Base-by-base conservation (phyloP, 2,329 filamentous ascomycete genomes). In the Trichoderma semiorbis region DNA sequence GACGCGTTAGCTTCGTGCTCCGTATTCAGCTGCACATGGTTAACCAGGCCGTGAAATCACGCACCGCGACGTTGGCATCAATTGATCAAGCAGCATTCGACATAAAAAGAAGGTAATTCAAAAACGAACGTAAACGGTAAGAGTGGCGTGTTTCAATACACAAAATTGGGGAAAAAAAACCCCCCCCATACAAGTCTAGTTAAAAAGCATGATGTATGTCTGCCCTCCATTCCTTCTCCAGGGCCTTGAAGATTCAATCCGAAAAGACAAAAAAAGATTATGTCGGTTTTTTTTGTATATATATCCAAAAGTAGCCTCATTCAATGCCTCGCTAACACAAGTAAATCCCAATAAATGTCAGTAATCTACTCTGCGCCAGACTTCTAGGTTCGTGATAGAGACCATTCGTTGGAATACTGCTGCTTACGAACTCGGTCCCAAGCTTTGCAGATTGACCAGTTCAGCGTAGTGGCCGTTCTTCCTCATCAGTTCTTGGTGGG, bases 371-470 rank as follows among this genome's bases (percentile, higher is more conserved):
- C 21, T 7, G 43, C n/a, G 43, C 34, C 3, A 26, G 21, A 43
- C 34, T 18, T 26, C 4, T 53, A 64, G 24, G n/a, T 50, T 8
- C 6, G 39, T 34, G 28, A 26, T 55, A 30, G 26, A 43, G 12
- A 34, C 39, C 16, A 57, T 32, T 30, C 10, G 24, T 63, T 30
- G n/a, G n/a, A 53, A 60, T 26, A 3, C 69, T 21, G 75, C 58
- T 11, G 30, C 18, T 72, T 60, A 69, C 12, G 64, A 68, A 72
- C 84, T 80, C 83, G 90, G 92, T 76, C 89, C 92, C 77, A 96
- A 81, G 79, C 90, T 93, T 85, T 96, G 93, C 76, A 95, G 82
- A 75, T 92, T 93, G 62, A 95, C 93, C 74, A 96, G 81, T 83
- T 95, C 93, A 11, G 88, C 90, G 78, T 96, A 96, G 62, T 92